Evolutionary conservation across 139 green algal genomes (phyloP).

Genomic region (Chlorella ohadii): DNA sequence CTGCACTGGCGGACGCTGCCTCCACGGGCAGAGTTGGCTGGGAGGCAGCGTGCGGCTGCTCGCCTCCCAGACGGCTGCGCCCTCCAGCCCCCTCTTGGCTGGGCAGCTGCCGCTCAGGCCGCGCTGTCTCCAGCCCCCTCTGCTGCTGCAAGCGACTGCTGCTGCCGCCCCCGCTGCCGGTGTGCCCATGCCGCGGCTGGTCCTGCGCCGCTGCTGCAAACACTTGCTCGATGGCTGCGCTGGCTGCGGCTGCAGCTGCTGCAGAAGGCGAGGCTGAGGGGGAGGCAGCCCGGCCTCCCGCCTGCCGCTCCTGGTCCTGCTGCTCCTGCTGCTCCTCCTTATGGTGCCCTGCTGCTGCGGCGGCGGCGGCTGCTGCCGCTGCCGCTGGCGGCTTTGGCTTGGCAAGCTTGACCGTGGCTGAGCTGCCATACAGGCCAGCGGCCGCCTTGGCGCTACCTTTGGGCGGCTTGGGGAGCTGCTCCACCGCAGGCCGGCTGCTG

Average conservation of each 20-base stretch:
- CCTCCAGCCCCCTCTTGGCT: neutral
- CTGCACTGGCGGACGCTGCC: neutral
- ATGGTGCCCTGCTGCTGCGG: neutral
- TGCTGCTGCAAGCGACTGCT: neutral
- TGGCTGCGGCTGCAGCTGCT: neutral
- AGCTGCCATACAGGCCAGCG: neutral
- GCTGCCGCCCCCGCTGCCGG: neutral
- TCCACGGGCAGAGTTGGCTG: too few species aligned
- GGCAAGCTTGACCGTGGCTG: neutral
- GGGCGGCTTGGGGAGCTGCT: neutral
- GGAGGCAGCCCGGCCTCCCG: neutral
- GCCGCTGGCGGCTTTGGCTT: neutral
- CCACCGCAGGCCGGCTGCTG: neutral
- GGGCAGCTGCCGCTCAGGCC: neutral
- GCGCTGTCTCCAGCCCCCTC: neutral
- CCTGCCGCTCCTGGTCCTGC: neutral
- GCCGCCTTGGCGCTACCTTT: neutral
- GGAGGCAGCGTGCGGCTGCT: neutral
- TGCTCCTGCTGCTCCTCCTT: neutral
- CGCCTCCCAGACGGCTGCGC: neutral
- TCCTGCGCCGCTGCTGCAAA: neutral
- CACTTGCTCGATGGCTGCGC: neutral
- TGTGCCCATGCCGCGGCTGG: neutral
- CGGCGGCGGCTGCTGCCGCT: neutral
- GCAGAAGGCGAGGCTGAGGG: neutral